Base-by-base conservation (phyloP, 441 rosid genomes). In the Erodium texanum region DNA sequence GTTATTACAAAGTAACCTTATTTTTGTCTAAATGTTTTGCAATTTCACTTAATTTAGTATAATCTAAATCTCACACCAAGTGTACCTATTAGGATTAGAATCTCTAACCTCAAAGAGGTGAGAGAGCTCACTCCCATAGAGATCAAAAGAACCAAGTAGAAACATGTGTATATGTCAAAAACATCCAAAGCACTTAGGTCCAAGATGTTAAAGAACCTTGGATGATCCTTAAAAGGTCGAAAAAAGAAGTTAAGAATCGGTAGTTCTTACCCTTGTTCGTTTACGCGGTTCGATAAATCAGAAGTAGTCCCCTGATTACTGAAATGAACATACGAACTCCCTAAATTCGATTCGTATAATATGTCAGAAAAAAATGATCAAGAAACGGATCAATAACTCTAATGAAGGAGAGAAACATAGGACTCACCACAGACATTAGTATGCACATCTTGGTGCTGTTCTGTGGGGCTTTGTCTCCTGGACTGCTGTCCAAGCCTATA, bases 401-500 rank as follows among this genome's bases (percentile, higher is more conserved):
- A 14, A 11, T 15, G 15, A 14, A 24, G 56, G 32, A 3, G n/a
- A 24, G 14, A 7, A 34, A 0, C n/a, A 54, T 4, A 54, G 23
- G 11, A 20, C 78, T 73, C 62, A 84, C 93, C 88, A 74, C 67
- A 38, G 45, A 38, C 74, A 62, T 77, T 79, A 11, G 9, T 38
- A 7, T 38, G 11, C 8, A 38, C 1, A 20, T 84, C 86, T 36
- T 78, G 74, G 66, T 69, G 77, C 45, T 80, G 86, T 3, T 82
- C 85, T 36, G 64, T 1, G 20, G 68, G 48, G 69, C 58, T 72
- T 62, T 80, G 91, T 76, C 77, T 89, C 36, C 74, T 74, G 2
- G 81, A 69, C 62, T 86, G 94, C 78, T 83, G 89, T 66, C 98
- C 95, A 15, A 90, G 75, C 69, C 97, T 86, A 76, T 90, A 90